Percentiles rank a stretch among this genome's conserved stretches.
Evolutionary conservation across 345 rosid genomes (phyloP).

Genomic region (Eutrema yunnanense): DNA sequence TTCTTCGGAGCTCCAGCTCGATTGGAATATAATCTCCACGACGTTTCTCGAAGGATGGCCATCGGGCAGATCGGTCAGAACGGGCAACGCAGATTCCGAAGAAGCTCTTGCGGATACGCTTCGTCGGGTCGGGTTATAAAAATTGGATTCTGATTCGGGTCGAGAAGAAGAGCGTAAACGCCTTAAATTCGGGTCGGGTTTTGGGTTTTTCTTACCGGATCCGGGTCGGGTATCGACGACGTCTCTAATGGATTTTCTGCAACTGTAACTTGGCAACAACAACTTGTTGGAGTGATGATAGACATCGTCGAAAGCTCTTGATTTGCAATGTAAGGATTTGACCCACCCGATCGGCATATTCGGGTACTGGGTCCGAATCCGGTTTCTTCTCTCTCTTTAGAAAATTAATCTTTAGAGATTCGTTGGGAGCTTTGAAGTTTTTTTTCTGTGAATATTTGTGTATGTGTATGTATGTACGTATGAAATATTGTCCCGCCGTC

Average conservation of each 20-base stretch:
- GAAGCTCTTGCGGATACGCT: slow-evolving; percentile 28
- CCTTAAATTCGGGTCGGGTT: slow-evolving; percentile 19
- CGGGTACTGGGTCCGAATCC: slow-evolving; percentile 29
- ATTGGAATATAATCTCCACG: slow-evolving; percentile 88
- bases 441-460: background rate
- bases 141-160: slow-evolving; percentile 29
- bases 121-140: slow-evolving; percentile 31
- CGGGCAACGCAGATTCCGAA: slow-evolving; percentile 45
- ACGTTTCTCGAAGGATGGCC: slow-evolving; percentile 95
- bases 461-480: background rate
- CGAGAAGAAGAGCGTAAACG: slow-evolving; percentile 18
- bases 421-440: background rate
- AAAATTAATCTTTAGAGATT: background rate
- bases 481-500: slow-evolving; percentile 9
- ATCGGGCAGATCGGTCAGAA: slow-evolving; percentile 66
- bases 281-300: slow-evolving; percentile 45
- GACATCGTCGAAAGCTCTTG: slow-evolving; percentile 89
- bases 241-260: slow-evolving; percentile 61
- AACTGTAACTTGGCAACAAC: slow-evolving; percentile 54
- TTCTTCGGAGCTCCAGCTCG: slow-evolving; percentile 75
- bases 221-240: slow-evolving; percentile 51
- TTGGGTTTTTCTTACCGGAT: slow-evolving; percentile 9
- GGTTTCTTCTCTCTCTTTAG: background rate
- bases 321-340: slow-evolving; percentile 84
- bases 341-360: slow-evolving; percentile 81